Evolutionary conservation across 169 alveolate species (phyloP).

Genomic region (Babesia divergens): DNA sequence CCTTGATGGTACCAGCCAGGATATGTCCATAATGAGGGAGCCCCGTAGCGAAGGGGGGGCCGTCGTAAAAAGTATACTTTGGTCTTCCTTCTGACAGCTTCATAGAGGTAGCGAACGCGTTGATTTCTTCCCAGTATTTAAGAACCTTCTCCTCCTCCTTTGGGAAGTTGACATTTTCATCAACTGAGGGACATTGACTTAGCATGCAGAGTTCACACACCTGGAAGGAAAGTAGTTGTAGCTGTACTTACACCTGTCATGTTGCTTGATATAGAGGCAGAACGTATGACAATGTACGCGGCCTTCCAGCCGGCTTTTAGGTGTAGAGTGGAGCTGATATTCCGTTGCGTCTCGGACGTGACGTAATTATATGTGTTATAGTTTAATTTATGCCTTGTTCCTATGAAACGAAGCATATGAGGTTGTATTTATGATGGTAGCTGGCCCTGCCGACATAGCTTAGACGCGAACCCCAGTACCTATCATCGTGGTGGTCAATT

Average conservation of each 20-base stretch:
- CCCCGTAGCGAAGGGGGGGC: constrained; percentile 99
- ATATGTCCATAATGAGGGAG: constrained; percentile 99
- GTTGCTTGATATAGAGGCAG: neutral
- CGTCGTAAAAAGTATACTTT: constrained; percentile 96
- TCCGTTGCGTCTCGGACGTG: no score
- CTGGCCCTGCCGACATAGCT: neutral
- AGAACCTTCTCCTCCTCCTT: constrained; percentile 84
- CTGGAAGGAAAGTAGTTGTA: constrained; percentile 40
- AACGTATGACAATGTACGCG: neutral
- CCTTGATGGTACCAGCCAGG: constrained; percentile 98
- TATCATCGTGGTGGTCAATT: neutral
- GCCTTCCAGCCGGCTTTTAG: neutral
- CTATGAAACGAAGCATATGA: neutral
- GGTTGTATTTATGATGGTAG: neutral
- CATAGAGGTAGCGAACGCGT: constrained; percentile 77
- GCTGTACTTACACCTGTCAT: constrained; percentile 9
- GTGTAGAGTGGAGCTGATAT: no score
- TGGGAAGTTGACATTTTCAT: constrained; percentile 85
- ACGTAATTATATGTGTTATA: no score
- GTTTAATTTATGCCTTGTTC: no score
- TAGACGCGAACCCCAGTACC: constrained; percentile 8
- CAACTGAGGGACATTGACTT: constrained; percentile 65
- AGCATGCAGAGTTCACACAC: neutral
- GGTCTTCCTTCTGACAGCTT: constrained; percentile 81
- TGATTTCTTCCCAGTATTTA: constrained; percentile 82